Evolutionary conservation across 1,139 yeast genomes (phyloP), one percentile per base, ranked within the genome.

Genomic region (Schizosaccharomyces versatilis): DNA sequence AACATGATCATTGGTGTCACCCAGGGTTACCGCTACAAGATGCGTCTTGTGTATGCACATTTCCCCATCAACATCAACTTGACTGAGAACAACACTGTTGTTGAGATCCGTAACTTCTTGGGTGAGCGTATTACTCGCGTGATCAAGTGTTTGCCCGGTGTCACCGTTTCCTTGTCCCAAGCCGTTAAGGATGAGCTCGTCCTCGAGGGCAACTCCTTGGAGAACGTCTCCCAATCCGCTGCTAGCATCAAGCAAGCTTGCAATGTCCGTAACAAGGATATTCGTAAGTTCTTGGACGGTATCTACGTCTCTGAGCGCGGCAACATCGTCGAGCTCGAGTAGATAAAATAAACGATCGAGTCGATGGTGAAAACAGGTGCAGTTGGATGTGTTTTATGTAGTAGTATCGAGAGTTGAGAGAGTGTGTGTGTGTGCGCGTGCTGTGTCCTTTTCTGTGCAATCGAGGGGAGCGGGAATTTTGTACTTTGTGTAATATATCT

Each of bases 21-120:
- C 73, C 82, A 49, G 54, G 61, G 98, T 74, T 90, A 77, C 94
- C 81, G 83, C 77, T 90, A 90, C 94, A 90, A 90, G 86, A 81
- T 90, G 95, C 85, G 97, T 80, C 88, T 86, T 74, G 98, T 90
- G 65, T 93, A 90, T 72, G 99, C 98, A 81, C 98, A 93, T 84
- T 90, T 90, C 95, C 99, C 98, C 73, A 93, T 93, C 76, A 90
- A 93, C 75, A 96, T 90, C 66, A 90, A 88, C 79, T 81, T 84
- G 66, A 73, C 77, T 67, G 84, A 85, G 58, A 88, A 86, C 68
- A 74, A 78, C 61, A 73, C 77, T 62, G 78, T 69, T 69, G 83
- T 88, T 67, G 98, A 90, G 78, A 88, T 90, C 78, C 88, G 98
- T 84, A 90, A 90, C 79, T 90, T 85, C 82, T 81, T 90, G 76